Evolutionary conservation across 139 green algal species (phyloP), one percentile per base, ranked within the genome.

Genomic region (Marvania coccoides): DNA sequence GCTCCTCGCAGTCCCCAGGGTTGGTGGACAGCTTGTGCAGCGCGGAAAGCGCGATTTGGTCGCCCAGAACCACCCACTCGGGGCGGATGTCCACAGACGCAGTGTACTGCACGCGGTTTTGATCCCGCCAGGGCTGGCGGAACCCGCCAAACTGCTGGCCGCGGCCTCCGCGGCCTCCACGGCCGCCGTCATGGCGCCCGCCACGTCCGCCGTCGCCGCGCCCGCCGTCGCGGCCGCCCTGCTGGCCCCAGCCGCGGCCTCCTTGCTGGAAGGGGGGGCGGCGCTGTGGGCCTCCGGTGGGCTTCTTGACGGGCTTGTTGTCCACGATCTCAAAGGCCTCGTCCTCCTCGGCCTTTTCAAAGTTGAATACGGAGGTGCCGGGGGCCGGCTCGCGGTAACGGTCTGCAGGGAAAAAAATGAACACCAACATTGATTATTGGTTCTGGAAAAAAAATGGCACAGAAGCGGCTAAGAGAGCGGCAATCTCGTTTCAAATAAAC

Each of bases 291-390:
- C 54, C 39, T 31, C 58, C 58, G 23, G 42, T 28, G 3, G 71
- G 47, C 56, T 72, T 80, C 55, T 89, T 88, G 10, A 85, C 75
- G 2, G 87, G 83, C 6, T 78, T 78, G 68, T 85, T 97, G 79
- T 99, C 94, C 42, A 99, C 94, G 6, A 99, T 71, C 47, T 96
- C 87, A 80, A 98, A 99, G 2, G 77, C 87, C 53, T 95, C 90
- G 69, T 98, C 93, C 85, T 96, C 93, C 51, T 97, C 89, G 35
- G 90, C 88, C 40, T 88, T 82, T 61, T 95, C 90, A 81, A 97
- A 98, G 74, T 93, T 95, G 79, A 98, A 98, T 2, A 96, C 87
- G 5, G 86, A 75, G 35, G 72, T 76, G 54, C 81, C 82, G 24
- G 69, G 69, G 15, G 47, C 71, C 28, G 28, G 77, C 15, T 73